Base-by-base conservation (phyloP, 371 early-diverging fungal genomes). In the Neoconidiobolus thromboides region DNA sequence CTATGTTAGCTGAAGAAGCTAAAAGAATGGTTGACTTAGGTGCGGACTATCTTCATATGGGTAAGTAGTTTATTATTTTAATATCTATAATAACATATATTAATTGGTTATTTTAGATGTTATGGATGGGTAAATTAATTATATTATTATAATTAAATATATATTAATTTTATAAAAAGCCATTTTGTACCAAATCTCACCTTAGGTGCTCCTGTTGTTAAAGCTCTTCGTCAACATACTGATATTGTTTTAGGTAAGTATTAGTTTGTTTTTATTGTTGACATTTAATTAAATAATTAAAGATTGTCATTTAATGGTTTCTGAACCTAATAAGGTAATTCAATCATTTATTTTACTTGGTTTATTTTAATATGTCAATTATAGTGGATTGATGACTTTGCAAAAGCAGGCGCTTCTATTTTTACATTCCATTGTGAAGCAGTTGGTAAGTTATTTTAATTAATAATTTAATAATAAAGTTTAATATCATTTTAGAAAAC, bases 181-280 rank as follows among this genome's bases (percentile, higher is more conserved):
- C 96, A 97, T 69, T 97, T 97, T 74, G 98, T 97, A 4, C 98
- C 98, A 55, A 97, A 97, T 71, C 74, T 97, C 53, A 94, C 98
- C 15, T 76, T 93, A 50, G 98, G 98, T 12, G 91, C 96, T 1
- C 96, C 96, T 39, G 82, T 97, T 53, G 86, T 97, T 64, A 77
- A 86, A 61, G 74, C 80, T 51, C 72, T 97, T 55, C 80, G 93
- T 51, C 83, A 87, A 63, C 91, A 91, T 70, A 83, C 91, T 3
- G 76, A 89, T 43, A 91, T 85, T 5, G 93, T 91, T 70, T 79
- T 96, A 43, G 88, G 88, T 84, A 73, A 26, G 26, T 26, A 26
- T 26, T 26, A 26, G 26, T 26, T 26, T 26, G 26, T 26, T 54
- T 10, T 40, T 57, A 3, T 52, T 26, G 40, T 43, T 14, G 12